These are phyloP conservation scores for Funneliformis caledonium DNA, from an alignment of 371 early-diverging fungal genomes.

Conservation along the genomic window DNA sequence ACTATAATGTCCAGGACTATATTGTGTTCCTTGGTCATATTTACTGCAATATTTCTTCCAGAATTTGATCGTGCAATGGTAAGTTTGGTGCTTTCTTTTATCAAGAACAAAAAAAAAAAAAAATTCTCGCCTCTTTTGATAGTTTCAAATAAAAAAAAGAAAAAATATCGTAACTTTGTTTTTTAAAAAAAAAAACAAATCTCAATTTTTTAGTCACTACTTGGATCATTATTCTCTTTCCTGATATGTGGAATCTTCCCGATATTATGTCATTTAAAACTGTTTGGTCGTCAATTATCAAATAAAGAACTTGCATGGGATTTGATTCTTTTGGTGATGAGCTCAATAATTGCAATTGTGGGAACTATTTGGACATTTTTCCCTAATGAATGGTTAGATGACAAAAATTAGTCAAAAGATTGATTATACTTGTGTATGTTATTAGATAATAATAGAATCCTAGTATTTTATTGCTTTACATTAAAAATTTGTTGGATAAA, in stretches of 20 bases:
- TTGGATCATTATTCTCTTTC: conserved; percentile 30
- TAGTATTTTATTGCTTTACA: too few species aligned
- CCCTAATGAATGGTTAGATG: conserved; percentile 53
- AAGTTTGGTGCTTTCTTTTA: conserved; percentile 66
- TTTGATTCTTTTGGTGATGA: neutral
- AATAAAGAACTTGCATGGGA: conserved; percentile 5
- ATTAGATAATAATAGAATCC: too few species aligned
- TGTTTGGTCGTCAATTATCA: conserved; percentile 14
- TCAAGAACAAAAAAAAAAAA: neutral
- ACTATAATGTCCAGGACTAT: conserved; percentile 45
- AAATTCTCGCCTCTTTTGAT: neutral
- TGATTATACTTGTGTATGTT: too few species aligned
- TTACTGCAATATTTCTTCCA: conserved; percentile 58
- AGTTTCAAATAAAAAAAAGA: neutral
- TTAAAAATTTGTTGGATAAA: too few species aligned
- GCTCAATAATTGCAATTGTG: conserved; percentile 45
- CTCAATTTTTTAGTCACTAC: conserved; percentile 7
- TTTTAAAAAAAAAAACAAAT: neutral
- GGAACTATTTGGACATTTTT: conserved; percentile 52
- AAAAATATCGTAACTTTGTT: neutral
- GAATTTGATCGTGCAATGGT: conserved; percentile 71
- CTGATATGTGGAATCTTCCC: conserved; percentile 26
- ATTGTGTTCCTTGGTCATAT: conserved; percentile 48
- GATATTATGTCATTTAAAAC: conserved; percentile 20
- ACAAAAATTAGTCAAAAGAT: too few species aligned